Evolutionary conservation across 164 flowering plant species (phyloP), one percentile per base, ranked within the genome.

Genomic region (Chloranthus sessilifolius): DNA sequence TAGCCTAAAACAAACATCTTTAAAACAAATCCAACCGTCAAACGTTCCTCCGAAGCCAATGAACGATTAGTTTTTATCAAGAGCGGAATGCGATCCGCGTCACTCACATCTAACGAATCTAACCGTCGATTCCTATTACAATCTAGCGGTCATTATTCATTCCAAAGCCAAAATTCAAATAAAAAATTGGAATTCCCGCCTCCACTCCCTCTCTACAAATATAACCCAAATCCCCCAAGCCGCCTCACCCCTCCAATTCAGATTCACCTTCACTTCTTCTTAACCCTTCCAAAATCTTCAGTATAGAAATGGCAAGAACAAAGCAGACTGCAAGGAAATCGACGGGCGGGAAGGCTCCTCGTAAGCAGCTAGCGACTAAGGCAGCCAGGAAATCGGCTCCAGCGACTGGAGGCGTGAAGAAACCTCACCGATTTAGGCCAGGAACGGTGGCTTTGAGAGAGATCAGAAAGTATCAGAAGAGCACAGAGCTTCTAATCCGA

Each of bases 271-370:
- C 16, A 7, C 16, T 6, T 39, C 43, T 5, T 39, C 43, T 39
- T 12, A 5, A 0, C 0, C 20, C 4, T 9, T 5, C 9, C 16
- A 5, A 20, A 39, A 4, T 39, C 11, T 39, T 9, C 43, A 4
- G 0, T 39, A 8, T 39, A 39, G 3, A 36, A 22, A 59, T 59
- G 63, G 63, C 63, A 20, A 51, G 63, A 2, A 59, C 63, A 0
- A 59, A 59, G 63, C 59, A 43, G 50, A 55, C 50, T 1, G 59
- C 50, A 0, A 43, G 59, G 42, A 55, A 43, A 26, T 44, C 59
- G 21, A 55, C 59, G 7, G 59, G 59, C 10, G 59, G 59, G 7
- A 53, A 39, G 47, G 57, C 57, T 10, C 57, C 47, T 2, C 35
- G 57, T 6, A 53, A 53, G 57, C 57, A 53, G 47, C 47, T 53